Evolutionary conservation across 306 rosid genomes (phyloP).

Genomic region (Cyamopsis tetragonoloba): DNA sequence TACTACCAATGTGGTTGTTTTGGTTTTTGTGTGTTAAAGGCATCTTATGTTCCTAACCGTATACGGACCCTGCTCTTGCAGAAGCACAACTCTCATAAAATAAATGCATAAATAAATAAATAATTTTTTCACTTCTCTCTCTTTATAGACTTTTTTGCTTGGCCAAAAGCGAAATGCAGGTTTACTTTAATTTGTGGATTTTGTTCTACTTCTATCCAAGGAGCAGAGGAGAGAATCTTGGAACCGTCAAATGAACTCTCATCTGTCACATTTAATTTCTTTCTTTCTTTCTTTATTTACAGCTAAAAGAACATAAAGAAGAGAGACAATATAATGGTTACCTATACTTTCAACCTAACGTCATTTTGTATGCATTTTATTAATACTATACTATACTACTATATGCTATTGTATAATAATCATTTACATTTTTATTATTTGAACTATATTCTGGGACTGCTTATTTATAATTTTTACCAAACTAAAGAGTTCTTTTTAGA

Average conservation of each 20-base stretch:
- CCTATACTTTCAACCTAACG: too few species aligned
- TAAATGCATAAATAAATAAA: too few species aligned
- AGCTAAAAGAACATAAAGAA: not conserved
- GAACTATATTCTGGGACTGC: too few species aligned
- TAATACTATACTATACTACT: too few species aligned
- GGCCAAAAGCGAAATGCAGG: conserved; percentile 22
- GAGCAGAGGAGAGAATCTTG: conserved; percentile 22
- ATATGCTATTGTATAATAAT: too few species aligned
- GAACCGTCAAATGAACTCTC: not conserved
- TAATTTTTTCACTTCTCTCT: too few species aligned
- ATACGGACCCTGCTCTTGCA: conserved; percentile 11
- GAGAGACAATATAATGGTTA: too few species aligned
- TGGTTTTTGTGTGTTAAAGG: conserved; percentile 34
- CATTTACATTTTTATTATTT: too few species aligned
- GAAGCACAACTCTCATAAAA: too few species aligned
- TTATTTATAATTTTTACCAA: too few species aligned
- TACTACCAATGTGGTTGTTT: conserved; percentile 29
- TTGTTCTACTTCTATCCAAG: not conserved
- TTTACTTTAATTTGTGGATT: conserved; percentile 1
- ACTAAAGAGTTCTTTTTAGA: too few species aligned
- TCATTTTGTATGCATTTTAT: too few species aligned
- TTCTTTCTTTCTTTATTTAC: not conserved
- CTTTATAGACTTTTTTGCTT: conserved; percentile 32
- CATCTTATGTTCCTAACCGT: conserved; percentile 28
- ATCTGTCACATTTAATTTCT: not conserved